Percentiles rank a stretch among this genome's conserved stretches.
Evolutionary conservation across 2,329 filamentous ascomycete species (phyloP).

Genomic region (Cladophialophora carrionii): DNA sequence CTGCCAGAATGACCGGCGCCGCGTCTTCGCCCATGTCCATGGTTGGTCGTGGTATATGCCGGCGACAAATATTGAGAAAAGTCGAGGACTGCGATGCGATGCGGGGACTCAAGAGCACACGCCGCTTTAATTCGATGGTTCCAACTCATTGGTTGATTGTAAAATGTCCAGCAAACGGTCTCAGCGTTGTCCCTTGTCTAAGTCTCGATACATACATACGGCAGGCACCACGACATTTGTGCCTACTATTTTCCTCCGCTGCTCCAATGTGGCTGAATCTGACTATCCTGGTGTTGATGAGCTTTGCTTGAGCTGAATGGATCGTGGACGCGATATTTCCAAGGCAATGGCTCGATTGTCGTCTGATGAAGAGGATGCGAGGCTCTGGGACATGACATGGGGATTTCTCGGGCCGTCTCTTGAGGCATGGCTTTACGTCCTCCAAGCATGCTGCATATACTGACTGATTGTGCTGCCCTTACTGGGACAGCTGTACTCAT

Average conservation of each 20-base stretch:
- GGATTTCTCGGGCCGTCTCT: neutral
- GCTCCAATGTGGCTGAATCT: too few relatives aligned
- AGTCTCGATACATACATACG: neutral
- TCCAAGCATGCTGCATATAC: too few relatives aligned
- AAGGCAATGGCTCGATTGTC: neutral
- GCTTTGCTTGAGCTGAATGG: too few relatives aligned
- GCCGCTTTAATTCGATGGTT: neutral
- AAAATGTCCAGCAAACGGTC: too few relatives aligned
- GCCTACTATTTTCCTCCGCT: neutral
- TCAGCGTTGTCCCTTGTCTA: neutral
- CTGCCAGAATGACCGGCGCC: constrained; percentile 33
- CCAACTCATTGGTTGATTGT: too few relatives aligned
- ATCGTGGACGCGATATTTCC: too few relatives aligned
- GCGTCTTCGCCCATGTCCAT: constrained; percentile 37
- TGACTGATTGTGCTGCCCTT: too few relatives aligned
- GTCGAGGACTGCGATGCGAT: neutral
- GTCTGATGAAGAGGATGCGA: neutral
- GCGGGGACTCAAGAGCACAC: neutral
- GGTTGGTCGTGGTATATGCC: neutral
- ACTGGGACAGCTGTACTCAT: too few relatives aligned
- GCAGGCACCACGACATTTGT: neutral
- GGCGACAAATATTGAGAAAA: neutral
- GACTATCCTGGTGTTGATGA: too few relatives aligned
- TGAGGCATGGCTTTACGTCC: too few relatives aligned
- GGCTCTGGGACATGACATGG: neutral